Conservation (phyloP, 2,329 filamentous ascomycete genomes). For the Hirsutella thompsonii region DNA sequence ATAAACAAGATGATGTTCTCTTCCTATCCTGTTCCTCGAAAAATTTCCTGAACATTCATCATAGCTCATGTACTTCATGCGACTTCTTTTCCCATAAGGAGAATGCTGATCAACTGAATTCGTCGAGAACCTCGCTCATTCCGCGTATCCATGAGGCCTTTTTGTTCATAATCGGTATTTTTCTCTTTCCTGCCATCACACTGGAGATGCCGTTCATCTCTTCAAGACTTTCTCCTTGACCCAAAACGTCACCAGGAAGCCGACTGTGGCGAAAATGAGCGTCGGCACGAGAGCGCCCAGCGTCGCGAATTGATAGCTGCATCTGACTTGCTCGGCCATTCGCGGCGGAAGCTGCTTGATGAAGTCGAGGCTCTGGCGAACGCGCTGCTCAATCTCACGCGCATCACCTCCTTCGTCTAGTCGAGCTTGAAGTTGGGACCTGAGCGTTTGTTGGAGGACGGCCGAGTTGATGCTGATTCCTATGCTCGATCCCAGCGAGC, state of each 20-base stretch:
- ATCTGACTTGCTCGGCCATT: conserved; percentile 44
- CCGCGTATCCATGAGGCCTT: no score
- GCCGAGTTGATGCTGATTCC: conserved; percentile 61
- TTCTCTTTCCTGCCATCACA: no score
- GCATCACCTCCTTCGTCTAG: conserved; percentile 47
- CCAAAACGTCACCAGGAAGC: conserved; percentile 31
- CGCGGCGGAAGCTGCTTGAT: conserved; percentile 51
- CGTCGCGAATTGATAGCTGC: conserved; percentile 46
- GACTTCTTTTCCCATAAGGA: no score
- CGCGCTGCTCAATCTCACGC: conserved; percentile 51
- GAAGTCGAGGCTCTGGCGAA: conserved; percentile 57
- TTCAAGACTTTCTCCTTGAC: conserved; percentile 44
- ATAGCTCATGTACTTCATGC: no score
- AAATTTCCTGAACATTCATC: no score
- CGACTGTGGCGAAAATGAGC: conserved; percentile 20
- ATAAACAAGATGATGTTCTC: no score
- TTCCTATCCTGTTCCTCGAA: no score
- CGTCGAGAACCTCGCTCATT: no score
- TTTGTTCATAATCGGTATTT: no score
- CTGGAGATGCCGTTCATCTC: conserved; percentile 10
- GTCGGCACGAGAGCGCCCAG: conserved; percentile 27
- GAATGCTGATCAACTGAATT: no score
- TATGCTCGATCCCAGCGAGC: conserved; percentile 63
- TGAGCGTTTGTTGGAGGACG: conserved; percentile 56
- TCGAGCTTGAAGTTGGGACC: conserved; percentile 37